These are phyloP conservation scores for Colletotrichum somersetense DNA, from an alignment of 2,329 filamentous ascomycete species.

Conservation along the genomic window DNA sequence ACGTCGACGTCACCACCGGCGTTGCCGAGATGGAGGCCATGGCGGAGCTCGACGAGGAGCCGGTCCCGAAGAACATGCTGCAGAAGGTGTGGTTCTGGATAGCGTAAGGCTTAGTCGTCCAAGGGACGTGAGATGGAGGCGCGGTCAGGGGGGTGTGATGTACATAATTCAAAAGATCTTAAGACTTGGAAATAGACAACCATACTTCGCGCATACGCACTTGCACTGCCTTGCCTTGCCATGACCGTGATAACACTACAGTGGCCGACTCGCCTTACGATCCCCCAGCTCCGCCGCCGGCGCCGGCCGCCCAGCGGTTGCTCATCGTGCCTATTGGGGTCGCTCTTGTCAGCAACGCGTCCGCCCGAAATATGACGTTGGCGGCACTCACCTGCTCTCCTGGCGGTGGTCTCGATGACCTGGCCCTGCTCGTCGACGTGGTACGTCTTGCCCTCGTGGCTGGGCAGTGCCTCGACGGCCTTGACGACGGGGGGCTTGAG, in stretches of 20 bases:
- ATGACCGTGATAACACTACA: background rate
- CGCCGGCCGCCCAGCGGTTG: conserved; percentile 14
- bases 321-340: conserved; percentile 8
- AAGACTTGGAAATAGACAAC: background rate
- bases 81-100: conserved; percentile 70
- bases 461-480: conserved; percentile 32
- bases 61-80: conserved; percentile 63
- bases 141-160: no score
- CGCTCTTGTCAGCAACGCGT: background rate
- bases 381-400: conserved; percentile 28
- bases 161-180: background rate
- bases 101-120: conserved; percentile 50
- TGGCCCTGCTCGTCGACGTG: conserved; percentile 37
- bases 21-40: conserved; percentile 74
- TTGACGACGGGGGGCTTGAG: conserved; percentile 39
- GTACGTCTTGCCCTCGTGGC: conserved; percentile 40
- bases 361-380: background rate
- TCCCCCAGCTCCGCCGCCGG: background rate
- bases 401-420: conserved; percentile 36
- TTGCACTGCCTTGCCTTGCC: background rate
- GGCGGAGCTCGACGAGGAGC: conserved; percentile 60
- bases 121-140: background rate
- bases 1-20: conserved; percentile 69
- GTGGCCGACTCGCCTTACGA: background rate
- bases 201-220: background rate